A percentile compares a stretch with the other conserved stretches of the same genome.
Evolutionary conservation across 257 asterid species (phyloP).

Genomic region (Penstemon barbatus): DNA sequence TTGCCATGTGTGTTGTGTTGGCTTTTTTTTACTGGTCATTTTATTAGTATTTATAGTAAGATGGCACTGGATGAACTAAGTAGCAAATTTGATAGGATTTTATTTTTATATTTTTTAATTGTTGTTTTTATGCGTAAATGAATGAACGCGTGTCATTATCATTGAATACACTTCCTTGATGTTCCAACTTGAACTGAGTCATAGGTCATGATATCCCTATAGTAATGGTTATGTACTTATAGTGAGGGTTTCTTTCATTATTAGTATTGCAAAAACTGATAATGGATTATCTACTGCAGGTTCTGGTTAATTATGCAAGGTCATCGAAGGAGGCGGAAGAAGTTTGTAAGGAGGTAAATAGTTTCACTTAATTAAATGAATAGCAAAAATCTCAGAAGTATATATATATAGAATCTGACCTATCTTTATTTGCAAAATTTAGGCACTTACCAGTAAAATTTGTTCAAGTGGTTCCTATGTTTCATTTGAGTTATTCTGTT

Average conservation of each 20-base stretch:
- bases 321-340: constrained; percentile 98
- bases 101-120: too few species aligned
- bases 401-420: constrained; percentile 9
- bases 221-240: constrained; percentile 5
- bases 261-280: constrained; percentile 21
- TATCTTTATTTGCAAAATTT: neutral
- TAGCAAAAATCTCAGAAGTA: constrained; percentile 1
- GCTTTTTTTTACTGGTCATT: neutral
- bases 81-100: too few species aligned
- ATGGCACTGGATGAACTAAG: too few species aligned
- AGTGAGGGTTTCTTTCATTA: constrained; percentile 16
- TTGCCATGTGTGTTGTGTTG: neutral
- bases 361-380: constrained; percentile 23
- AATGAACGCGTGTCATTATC: neutral
- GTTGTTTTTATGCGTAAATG: neutral
- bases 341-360: constrained; percentile 68
- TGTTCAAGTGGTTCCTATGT: neutral
- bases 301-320: constrained; percentile 95
- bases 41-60: too few species aligned
- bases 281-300: constrained; percentile 43
- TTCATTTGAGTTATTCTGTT: constrained; percentile 1
- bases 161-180: neutral
- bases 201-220: neutral
- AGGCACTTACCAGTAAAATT: neutral
- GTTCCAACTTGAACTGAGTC: constrained; percentile 8